Evolutionary conservation across 768 basidiomycete genomes (phyloP).

Genomic region (Boletus reticulatus): DNA sequence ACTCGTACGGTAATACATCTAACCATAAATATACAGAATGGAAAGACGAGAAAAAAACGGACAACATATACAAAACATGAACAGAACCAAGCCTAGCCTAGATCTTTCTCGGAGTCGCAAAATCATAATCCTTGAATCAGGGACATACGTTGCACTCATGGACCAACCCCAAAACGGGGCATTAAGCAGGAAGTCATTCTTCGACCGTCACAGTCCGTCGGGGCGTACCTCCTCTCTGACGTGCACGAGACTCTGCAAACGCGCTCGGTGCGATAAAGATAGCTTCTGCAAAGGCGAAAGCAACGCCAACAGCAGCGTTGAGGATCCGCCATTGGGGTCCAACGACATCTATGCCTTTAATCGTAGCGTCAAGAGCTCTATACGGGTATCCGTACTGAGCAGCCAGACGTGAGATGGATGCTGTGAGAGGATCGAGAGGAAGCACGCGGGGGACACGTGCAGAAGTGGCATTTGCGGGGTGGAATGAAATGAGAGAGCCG

Average conservation of each 20-base stretch:
- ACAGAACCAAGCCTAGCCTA: conserved; percentile 8
- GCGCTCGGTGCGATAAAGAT: conserved; percentile 47
- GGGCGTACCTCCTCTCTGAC: conserved; percentile 21
- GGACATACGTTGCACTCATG: conserved; percentile 1
- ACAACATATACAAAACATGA: conserved; percentile 20
- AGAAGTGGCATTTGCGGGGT: conserved; percentile 35
- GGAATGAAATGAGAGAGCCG: conserved; percentile 64
- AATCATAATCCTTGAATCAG: background rate
- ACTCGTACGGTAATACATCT: conserved; percentile 12
- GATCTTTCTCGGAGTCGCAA: background rate
- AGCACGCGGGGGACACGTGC: conserved; percentile 22
- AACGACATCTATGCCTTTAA: conserved; percentile 49
- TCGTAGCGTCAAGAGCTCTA: conserved; percentile 14
- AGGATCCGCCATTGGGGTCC: conserved; percentile 56
- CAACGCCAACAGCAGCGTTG: conserved; percentile 51
- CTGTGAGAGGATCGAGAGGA: conserved; percentile 59
- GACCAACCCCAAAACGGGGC: background rate
- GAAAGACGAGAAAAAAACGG: conserved; percentile 10
- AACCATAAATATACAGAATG: conserved; percentile 19
- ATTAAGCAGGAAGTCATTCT: conserved; percentile 9
- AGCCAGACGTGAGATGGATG: conserved; percentile 62
- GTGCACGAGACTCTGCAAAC: conserved; percentile 30
- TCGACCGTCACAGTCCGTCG: conserved; percentile 22
- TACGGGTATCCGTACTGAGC: conserved; percentile 60
- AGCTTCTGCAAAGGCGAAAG: conserved; percentile 69